phyloP scores from a whole-genome alignment of 2,329 filamentous ascomycete genomes.

The Cyclaneusma minus region DNA sequence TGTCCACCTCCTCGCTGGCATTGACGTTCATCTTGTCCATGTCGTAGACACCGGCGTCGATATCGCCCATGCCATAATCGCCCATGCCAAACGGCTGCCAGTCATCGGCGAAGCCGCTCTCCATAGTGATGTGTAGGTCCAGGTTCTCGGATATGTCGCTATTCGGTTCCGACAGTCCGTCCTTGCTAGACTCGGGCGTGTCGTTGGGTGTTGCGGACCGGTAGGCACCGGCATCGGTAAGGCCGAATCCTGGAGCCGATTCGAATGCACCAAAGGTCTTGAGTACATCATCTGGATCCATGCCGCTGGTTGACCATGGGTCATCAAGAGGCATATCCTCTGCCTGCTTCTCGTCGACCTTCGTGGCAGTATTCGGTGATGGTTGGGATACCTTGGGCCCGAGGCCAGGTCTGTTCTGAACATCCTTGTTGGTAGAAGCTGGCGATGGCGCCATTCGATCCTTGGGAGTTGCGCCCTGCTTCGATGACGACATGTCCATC shows the following conservation, averaged over 20 bases:
- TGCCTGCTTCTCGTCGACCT: constrained; percentile 13
- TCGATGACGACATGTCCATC: constrained; percentile 11
- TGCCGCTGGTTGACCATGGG: constrained; percentile 27
- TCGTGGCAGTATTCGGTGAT: constrained; percentile 10
- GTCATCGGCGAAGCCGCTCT: constrained; percentile 15
- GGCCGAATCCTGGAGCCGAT: constrained; percentile 27
- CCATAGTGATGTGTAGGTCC: constrained; percentile 34
- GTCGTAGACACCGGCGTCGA: constrained; percentile 17
- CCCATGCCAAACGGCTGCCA: constrained; percentile 28
- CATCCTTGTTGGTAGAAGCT: constrained; percentile 29
- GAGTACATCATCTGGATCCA: constrained; percentile 37
- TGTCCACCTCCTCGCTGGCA: constrained; percentile 9
- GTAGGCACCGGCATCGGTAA: constrained; percentile 37
- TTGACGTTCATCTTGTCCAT: constrained; percentile 10
- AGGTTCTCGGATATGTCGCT: constrained; percentile 44
- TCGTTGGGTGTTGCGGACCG: constrained; percentile 43
- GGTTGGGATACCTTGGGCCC: too few relatives aligned
- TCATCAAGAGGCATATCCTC: constrained; percentile 10
- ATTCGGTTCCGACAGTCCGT: constrained; percentile 42
- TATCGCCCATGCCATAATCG: constrained; percentile 28
- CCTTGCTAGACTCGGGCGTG: constrained; percentile 48
- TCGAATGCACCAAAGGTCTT: constrained; percentile 25
- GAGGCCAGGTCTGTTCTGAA: too few relatives aligned
- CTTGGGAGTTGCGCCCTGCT: constrained; percentile 28
- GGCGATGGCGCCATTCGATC: constrained; percentile 15